phyloP scores from a whole-genome alignment of 2,329 filamentous ascomycete genomes.

The Dothideomycetes sp. region DNA sequence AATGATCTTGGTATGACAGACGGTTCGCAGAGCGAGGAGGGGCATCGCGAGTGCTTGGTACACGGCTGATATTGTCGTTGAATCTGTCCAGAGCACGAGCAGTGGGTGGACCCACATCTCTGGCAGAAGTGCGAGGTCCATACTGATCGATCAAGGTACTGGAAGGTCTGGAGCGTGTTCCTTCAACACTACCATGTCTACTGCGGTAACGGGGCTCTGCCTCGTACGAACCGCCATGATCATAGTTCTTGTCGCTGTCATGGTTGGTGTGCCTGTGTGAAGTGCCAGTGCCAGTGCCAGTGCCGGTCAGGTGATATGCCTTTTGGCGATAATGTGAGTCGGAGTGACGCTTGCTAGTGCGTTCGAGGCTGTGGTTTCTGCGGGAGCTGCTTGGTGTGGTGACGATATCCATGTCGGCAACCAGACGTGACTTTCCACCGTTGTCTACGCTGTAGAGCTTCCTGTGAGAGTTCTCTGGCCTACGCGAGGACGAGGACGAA shows the following conservation, averaged over 20 bases:
- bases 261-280: slow-evolving; percentile 22
- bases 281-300: background rate
- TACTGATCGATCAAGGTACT: slow-evolving; percentile 33
- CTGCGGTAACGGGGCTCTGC: slow-evolving; percentile 39
- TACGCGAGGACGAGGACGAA: slow-evolving; percentile 19
- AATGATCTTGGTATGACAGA: slow-evolving; percentile 22
- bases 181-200: slow-evolving; percentile 38
- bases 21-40: slow-evolving; percentile 19
- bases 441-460: slow-evolving; percentile 43
- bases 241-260: slow-evolving; percentile 19
- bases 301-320: slow-evolving; percentile 25
- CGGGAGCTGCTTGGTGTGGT: too few species aligned
- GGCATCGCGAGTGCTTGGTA: slow-evolving; percentile 39
- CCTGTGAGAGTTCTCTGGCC: slow-evolving; percentile 39
- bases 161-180: slow-evolving; percentile 33
- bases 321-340: slow-evolving; percentile 21
- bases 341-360: slow-evolving; percentile 24
- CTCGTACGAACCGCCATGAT: slow-evolving; percentile 36
- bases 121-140: slow-evolving; percentile 23
- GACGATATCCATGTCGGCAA: slow-evolving; percentile 31
- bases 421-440: slow-evolving; percentile 25
- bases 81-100: slow-evolving; percentile 65
- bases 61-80: slow-evolving; percentile 38
- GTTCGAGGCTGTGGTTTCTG: slow-evolving; percentile 23
- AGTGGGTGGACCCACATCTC: slow-evolving; percentile 48